phyloP scores from a whole-genome alignment of 2,329 filamentous ascomycete species.

The Emmonsiellopsis sp. region DNA sequence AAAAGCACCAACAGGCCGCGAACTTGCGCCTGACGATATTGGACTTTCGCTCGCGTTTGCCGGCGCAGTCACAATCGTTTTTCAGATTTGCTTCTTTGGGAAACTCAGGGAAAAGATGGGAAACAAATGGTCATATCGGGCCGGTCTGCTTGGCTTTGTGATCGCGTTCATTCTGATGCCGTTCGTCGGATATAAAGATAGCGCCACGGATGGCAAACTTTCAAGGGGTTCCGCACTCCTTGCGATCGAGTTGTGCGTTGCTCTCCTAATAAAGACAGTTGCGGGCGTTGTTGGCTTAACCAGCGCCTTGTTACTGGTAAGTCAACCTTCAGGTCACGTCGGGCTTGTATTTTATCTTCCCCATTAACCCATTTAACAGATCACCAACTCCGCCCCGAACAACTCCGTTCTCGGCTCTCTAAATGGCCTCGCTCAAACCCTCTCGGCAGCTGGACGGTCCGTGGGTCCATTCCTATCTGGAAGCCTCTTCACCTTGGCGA shows the following conservation, averaged over 20 bases:
- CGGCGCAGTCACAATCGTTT: conserved; percentile 75
- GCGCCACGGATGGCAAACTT: conserved; percentile 45
- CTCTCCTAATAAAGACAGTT: conserved; percentile 81
- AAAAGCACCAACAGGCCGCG: conserved; percentile 64
- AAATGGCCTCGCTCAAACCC: conserved; percentile 87
- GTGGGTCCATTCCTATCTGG: conserved; percentile 84
- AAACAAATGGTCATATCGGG: conserved; percentile 75
- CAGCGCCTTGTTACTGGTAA: conserved; percentile 75
- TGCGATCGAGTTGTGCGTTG: conserved; percentile 68
- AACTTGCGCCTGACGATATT: conserved; percentile 67
- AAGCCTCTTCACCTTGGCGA: conserved; percentile 71
- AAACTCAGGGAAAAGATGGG: conserved; percentile 69
- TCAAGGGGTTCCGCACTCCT: conserved; percentile 60
- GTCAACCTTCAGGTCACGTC: conserved; percentile 21
- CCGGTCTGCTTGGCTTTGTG: conserved; percentile 69
- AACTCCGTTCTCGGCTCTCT: conserved; percentile 78
- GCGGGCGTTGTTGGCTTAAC: conserved; percentile 83
- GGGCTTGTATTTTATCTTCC: not conserved
- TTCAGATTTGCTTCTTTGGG: conserved; percentile 80
- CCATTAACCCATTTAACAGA: conserved; percentile 41
- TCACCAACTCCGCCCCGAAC: conserved; percentile 87
- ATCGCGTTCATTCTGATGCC: conserved; percentile 81
- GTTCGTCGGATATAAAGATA: conserved; percentile 70
- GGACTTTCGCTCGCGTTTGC: conserved; percentile 79
- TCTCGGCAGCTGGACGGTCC: conserved; percentile 82